Evolutionary conservation across 75 land plant genomes (phyloP), one percentile per base, ranked within the genome.

Genomic region (Chamaecyparis obtusa): DNA sequence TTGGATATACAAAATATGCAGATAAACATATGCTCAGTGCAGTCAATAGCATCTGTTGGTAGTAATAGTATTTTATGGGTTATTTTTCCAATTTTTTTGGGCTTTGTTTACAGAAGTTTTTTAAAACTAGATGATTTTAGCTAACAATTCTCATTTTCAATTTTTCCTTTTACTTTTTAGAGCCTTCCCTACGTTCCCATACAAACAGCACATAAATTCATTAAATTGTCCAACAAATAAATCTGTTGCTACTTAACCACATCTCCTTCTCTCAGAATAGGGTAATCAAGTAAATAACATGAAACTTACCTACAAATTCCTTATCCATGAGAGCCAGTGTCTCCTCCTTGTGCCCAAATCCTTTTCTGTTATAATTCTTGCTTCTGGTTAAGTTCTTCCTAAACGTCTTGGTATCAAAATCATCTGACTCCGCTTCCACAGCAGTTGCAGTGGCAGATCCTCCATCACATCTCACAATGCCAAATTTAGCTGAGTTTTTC

Each of bases 341-440:
- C 91, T 97, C 99, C 81, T 96, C 87, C 93, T 97, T 97, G 90
- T 89, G 89, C 19, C 98, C 98, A 84, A 96, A 97, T 16, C 99
- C 99, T 41, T 54, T 90, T 75, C 95, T 91, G 75, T 97, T 97
- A 90, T 96, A 96, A 75, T 96, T 94, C 84, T 93, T 88, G 84
- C 97, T 93, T 85, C 95, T 88, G 10, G 92, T 93, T 86, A 97
- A 90, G 87, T 97, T 95, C 83, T 92, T 89, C 82, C 98, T 85
- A 88, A 97, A 97, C 32, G 77, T 84, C 94, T 97, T 97, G n/a
- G 95, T 86, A 81, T 97, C 99, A 86, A 96, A 94, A 13, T 88
- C 90, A 75, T 91, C 84, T 14, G 87, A 89, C 19, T 80, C 88
- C 3, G 88, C 64, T 2, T 67, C 87, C 24, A 94, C 85, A 2